phyloP scores from a whole-genome alignment of 768 basidiomycete species.

The Collybia sordida region DNA sequence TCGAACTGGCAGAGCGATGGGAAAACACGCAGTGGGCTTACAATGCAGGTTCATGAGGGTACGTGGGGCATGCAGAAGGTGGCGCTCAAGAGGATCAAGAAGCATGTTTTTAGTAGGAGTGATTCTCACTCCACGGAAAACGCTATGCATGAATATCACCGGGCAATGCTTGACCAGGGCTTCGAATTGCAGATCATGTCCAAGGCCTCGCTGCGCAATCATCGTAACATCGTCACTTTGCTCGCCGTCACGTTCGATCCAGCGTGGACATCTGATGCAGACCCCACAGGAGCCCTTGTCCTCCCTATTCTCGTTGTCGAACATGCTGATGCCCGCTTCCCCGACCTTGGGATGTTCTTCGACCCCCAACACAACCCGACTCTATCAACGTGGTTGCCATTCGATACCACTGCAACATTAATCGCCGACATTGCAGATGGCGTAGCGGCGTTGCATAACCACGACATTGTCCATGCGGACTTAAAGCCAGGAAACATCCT shows the following conservation, averaged over 20 bases:
- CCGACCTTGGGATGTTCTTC: slow-evolving; percentile 2
- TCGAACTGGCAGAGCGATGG: neutral
- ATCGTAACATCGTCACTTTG: slow-evolving; percentile 3
- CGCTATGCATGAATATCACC: neutral
- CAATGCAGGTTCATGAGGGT: neutral
- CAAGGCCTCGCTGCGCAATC: neutral
- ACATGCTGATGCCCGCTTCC: slow-evolving; percentile 1
- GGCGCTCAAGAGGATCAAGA: slow-evolving; percentile 1
- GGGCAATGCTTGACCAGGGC: neutral
- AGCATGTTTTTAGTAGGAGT: neutral
- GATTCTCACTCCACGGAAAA: neutral
- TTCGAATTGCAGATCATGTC: slow-evolving; percentile 6
- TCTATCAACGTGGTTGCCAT: neutral
- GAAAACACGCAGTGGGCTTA: neutral
- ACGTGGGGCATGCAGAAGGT: neutral
- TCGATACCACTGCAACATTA: neutral
- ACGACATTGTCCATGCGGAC: slow-evolving; percentile 4
- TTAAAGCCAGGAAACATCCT: slow-evolving; percentile 5
- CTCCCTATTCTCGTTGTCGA: slow-evolving; percentile 4
- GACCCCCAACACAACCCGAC: neutral
- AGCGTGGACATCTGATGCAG: neutral
- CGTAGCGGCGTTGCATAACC: neutral
- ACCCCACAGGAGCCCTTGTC: neutral
- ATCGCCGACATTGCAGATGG: slow-evolving; percentile 5
- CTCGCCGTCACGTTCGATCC: slow-evolving; percentile 3